A percentile compares a stretch with the other conserved stretches of the same genome.
Evolutionary conservation across 352 stramenopile genomes (phyloP).

Genomic region (Thraustochytrium striatum): DNA sequence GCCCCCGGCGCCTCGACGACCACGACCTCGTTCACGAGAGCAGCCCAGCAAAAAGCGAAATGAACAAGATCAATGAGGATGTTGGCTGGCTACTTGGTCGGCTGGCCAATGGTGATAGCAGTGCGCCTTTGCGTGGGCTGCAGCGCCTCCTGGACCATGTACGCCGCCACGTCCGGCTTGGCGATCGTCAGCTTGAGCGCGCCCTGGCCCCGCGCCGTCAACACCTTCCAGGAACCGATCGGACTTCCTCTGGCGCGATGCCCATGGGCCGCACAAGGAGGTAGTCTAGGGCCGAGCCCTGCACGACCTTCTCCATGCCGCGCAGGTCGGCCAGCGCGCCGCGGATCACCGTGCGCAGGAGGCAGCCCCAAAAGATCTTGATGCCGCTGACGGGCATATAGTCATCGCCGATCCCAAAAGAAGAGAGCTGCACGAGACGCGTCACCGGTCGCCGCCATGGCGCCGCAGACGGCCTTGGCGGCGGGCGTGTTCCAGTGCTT

Average conservation of each 20-base stretch:
- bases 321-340: background rate
- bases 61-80: too few relatives aligned
- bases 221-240: background rate
- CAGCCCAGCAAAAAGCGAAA: too few relatives aligned
- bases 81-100: too few relatives aligned
- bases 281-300: background rate
- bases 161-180: background rate
- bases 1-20: too few relatives aligned
- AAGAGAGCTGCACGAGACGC: conserved; percentile 9
- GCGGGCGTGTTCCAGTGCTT: background rate
- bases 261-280: conserved; percentile 5
- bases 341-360: background rate
- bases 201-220: background rate
- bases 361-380: background rate
- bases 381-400: background rate
- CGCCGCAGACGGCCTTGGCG: background rate
- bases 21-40: too few relatives aligned
- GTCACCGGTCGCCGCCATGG: background rate
- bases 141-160: conserved; percentile 7
- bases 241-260: background rate
- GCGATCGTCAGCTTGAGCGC: background rate
- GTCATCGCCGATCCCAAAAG: conserved; percentile 16
- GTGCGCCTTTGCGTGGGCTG: background rate
- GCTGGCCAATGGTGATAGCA: background rate
- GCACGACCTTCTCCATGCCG: background rate